Evolutionary conservation across 2,329 filamentous ascomycete genomes (phyloP).

Genomic region (Atkinsonella hypoxylon): DNA sequence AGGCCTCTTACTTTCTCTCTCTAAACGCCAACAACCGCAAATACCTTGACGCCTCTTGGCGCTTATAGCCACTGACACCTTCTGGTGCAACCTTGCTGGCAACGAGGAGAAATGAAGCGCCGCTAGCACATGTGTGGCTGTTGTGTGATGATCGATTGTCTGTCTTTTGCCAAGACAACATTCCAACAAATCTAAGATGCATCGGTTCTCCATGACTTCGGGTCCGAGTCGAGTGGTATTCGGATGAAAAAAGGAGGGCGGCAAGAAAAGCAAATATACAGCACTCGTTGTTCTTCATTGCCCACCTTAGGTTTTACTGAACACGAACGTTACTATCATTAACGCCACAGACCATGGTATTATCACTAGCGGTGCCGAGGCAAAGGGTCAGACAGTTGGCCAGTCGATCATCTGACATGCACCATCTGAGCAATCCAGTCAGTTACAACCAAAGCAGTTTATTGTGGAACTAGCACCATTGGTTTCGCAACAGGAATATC

Average conservation of each 20-base stretch:
- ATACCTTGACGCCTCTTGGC: neutral
- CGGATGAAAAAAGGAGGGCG: conserved; percentile 2
- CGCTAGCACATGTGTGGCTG: neutral
- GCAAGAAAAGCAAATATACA: neutral
- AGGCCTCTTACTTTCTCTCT: neutral
- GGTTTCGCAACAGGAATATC: neutral
- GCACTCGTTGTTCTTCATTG: neutral
- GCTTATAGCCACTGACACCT: neutral
- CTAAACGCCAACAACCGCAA: neutral
- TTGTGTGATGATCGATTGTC: neutral
- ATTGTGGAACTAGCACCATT: neutral
- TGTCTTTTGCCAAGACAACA: neutral
- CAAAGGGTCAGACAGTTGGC: neutral
- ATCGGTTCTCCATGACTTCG: conserved; percentile 3
- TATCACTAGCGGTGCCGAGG: neutral
- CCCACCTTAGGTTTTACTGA: neutral
- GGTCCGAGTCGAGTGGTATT: conserved; percentile 5
- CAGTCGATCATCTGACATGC: neutral
- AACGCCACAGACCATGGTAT: neutral
- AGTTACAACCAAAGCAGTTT: neutral
- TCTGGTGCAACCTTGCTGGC: neutral
- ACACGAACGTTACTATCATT: neutral
- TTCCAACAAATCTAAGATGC: neutral
- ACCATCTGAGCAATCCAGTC: neutral
- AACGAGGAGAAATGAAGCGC: neutral